Conservation (phyloP, 2,329 filamentous ascomycete species). For the Blastomyces silverae region DNA sequence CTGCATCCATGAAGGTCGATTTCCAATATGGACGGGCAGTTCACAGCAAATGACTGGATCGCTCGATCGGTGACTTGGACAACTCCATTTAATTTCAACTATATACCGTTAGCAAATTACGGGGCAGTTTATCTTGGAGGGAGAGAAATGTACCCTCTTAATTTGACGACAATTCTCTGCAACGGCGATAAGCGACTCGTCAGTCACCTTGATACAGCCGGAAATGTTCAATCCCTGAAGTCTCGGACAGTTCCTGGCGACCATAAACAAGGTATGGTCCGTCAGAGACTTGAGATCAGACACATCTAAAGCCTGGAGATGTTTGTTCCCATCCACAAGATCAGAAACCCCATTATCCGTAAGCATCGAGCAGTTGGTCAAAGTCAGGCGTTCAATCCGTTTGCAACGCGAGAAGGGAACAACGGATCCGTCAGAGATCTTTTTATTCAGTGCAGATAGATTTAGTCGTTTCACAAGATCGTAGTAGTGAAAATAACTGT, state of each 20-base stretch:
- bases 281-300: constrained; percentile 75
- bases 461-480: constrained; percentile 91
- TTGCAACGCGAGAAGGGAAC: constrained; percentile 76
- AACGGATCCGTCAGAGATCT: constrained; percentile 84
- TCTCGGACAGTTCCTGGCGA: constrained; percentile 74
- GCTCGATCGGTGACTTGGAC: constrained; percentile 73
- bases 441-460: constrained; percentile 66
- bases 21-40: constrained; percentile 90
- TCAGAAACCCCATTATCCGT: constrained; percentile 77
- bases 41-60: constrained; percentile 74
- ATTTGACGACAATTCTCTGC: constrained; percentile 78
- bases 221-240: constrained; percentile 93
- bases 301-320: constrained; percentile 83
- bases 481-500: constrained; percentile 82
- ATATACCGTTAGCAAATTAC: constrained; percentile 29
- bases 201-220: constrained; percentile 73
- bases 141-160: constrained; percentile 60
- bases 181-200: constrained; percentile 73
- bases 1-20: constrained; percentile 88
- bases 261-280: constrained; percentile 66
- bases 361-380: constrained; percentile 80
- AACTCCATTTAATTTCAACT: constrained; percentile 94
- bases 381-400: constrained; percentile 81
- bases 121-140: neutral
- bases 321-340: constrained; percentile 69